These are phyloP conservation scores for Micractinium conductrix DNA, from an alignment of 139 green algal species.

Conservation along the genomic window DNA sequence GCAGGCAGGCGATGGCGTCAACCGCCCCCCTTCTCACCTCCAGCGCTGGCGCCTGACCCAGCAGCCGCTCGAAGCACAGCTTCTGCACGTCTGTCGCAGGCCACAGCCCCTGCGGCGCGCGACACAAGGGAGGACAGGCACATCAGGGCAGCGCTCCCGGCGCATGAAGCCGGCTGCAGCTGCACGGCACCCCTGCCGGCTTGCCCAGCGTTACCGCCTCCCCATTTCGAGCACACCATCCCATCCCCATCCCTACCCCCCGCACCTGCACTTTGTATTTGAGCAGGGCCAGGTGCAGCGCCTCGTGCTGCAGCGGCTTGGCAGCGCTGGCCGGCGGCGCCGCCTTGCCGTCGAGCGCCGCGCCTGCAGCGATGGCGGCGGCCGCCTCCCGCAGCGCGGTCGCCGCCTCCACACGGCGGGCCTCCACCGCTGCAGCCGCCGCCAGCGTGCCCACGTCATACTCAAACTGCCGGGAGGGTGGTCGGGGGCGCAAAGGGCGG, in stretches of 20 bases:
- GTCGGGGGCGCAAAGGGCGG: too few species aligned
- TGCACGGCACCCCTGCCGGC: too few species aligned
- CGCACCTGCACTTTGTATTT: slow-evolving; percentile 64
- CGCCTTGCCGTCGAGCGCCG: slow-evolving; percentile 22
- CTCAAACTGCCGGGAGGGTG: too few species aligned
- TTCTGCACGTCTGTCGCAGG: slow-evolving; percentile 40
- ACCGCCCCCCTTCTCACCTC: background rate
- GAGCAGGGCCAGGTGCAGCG: slow-evolving; percentile 45
- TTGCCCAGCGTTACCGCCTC: too few species aligned
- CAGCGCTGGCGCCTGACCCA: slow-evolving; percentile 38
- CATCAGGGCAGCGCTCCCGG: too few species aligned
- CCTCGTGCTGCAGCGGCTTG: background rate
- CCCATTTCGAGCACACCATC: too few species aligned
- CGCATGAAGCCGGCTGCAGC: too few species aligned
- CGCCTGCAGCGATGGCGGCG: background rate
- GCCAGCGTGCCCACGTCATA: slow-evolving; percentile 56
- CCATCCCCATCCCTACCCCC: too few species aligned
- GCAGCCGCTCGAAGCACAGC: slow-evolving; percentile 52
- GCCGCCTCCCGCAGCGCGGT: background rate
- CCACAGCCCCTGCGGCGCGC: slow-evolving; percentile 51
- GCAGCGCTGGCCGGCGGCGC: background rate
- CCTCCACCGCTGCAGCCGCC: slow-evolving; percentile 31
- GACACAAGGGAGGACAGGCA: too few species aligned
- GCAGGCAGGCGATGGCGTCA: background rate
- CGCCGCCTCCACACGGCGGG: slow-evolving; percentile 43